These are phyloP conservation scores for Dactylellina haptotyla DNA, from an alignment of 2,329 filamentous ascomycete genomes.

Conservation along the genomic window DNA sequence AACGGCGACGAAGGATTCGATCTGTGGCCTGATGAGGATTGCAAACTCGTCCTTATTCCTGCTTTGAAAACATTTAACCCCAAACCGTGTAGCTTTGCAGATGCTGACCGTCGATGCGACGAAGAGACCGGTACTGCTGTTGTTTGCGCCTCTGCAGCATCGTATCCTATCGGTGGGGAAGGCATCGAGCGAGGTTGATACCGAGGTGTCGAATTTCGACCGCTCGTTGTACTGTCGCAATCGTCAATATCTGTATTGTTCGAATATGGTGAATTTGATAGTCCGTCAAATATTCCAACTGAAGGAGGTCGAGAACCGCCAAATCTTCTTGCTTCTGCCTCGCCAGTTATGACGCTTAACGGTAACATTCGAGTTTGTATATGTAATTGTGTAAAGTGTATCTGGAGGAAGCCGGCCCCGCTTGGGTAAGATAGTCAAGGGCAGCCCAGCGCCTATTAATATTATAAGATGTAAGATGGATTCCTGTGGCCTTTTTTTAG, in stretches of 20 bases:
- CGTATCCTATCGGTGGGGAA: conserved; percentile 44
- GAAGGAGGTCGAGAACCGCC: conserved; percentile 37
- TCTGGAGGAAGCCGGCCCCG: conserved; percentile 17
- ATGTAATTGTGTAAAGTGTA: conserved; percentile 4
- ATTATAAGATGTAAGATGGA: no score
- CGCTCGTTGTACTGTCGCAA: conserved; percentile 25
- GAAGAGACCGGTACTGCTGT: conserved; percentile 3
- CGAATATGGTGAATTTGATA: conserved; percentile 43
- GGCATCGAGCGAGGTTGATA: conserved; percentile 53
- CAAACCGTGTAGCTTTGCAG: conserved; percentile 41
- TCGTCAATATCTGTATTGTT: conserved; percentile 30
- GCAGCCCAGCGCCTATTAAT: conserved; percentile 40
- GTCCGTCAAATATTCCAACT: conserved; percentile 40
- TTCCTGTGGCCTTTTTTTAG: neutral
- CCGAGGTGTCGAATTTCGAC: conserved; percentile 35
- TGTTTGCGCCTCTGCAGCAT: conserved; percentile 16
- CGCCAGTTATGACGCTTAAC: conserved; percentile 43
- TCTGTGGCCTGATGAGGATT: conserved; percentile 8
- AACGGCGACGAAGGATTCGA: conserved; percentile 40
- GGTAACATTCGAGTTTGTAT: conserved; percentile 33
- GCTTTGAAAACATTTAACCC: conserved; percentile 52
- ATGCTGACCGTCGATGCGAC: conserved; percentile 20
- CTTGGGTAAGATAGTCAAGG: conserved; percentile 20
- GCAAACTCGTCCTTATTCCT: conserved; percentile 28
- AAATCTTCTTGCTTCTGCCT: conserved; percentile 51